phyloP scores from a whole-genome alignment of 139 green algal genomes.

The Chlamydomonas incerta region DNA sequence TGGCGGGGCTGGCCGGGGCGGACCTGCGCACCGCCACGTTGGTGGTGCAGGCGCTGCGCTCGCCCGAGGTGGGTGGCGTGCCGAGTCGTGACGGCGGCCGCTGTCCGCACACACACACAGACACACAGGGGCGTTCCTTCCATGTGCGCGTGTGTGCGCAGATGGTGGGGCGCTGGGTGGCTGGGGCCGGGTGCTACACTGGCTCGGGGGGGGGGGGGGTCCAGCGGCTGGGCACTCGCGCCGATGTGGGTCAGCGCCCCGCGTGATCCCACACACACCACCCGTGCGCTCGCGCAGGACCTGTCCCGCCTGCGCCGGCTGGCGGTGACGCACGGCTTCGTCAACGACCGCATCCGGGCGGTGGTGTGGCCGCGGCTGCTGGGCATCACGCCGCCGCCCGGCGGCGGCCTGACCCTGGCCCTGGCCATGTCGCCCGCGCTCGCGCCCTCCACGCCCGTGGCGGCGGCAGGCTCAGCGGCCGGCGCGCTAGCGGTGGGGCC shows the following conservation, averaged over 20 bases:
- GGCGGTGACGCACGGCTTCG: conserved; percentile 76
- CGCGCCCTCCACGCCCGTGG: background rate
- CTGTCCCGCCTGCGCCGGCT: conserved; percentile 72
- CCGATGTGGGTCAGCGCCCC: background rate
- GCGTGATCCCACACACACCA: background rate
- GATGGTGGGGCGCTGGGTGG: too few relatives aligned
- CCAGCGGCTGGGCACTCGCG: background rate
- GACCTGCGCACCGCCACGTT: conserved; percentile 1
- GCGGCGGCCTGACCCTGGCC: background rate
- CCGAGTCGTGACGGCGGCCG: too few relatives aligned
- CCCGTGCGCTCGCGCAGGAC: conserved; percentile 49
- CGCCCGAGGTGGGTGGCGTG: conserved; percentile 2
- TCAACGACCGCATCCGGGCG: conserved; percentile 72
- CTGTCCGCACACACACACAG: too few relatives aligned
- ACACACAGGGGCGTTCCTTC: too few relatives aligned
- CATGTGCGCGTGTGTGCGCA: too few relatives aligned
- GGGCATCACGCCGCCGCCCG: conserved; percentile 29
- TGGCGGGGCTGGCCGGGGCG: background rate
- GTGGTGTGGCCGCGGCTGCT: conserved; percentile 82
- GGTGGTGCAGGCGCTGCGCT: conserved; percentile 3
- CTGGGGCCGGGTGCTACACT: too few relatives aligned
- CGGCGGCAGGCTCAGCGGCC: background rate
- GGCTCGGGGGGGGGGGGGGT: too few relatives aligned
- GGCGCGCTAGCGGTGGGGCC: too few relatives aligned
- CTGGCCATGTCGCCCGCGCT: background rate